A percentile compares a stretch with the other conserved stretches of the same genome.
These are phyloP conservation scores for Kurtzmaniella quercitrusa DNA, from an alignment of 1,139 yeast species.

Conservation along the genomic window DNA sequence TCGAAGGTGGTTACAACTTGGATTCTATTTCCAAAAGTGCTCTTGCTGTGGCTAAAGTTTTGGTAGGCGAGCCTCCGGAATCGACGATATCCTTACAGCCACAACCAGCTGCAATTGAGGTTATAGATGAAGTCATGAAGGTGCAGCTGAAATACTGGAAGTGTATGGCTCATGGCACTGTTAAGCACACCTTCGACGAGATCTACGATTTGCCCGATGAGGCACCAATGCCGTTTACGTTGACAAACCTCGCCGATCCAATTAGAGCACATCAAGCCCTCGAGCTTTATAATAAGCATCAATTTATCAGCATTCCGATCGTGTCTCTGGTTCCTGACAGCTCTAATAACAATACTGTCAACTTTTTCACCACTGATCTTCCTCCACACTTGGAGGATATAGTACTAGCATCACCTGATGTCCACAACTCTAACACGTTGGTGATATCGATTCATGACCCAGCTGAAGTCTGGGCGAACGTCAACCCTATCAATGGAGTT, in stretches of 20 bases:
- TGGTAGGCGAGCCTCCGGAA: slow-evolving; percentile 95
- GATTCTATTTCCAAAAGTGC: slow-evolving; percentile 91
- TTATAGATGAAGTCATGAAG: slow-evolving; percentile 77
- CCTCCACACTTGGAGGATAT: slow-evolving; percentile 60
- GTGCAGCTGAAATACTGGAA: slow-evolving; percentile 88
- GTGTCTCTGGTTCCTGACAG: slow-evolving; percentile 25
- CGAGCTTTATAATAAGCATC: slow-evolving; percentile 49
- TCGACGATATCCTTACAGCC: slow-evolving; percentile 59
- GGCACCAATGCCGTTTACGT: slow-evolving; percentile 23
- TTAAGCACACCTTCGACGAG: slow-evolving; percentile 36
- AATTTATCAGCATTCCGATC: slow-evolving; percentile 69
- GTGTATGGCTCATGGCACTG: slow-evolving; percentile 69
- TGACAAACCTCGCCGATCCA: slow-evolving; percentile 60
- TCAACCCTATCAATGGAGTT: slow-evolving; percentile 75
- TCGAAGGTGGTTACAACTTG: slow-evolving; percentile 96
- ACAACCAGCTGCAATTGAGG: slow-evolving; percentile 74
- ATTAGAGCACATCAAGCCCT: slow-evolving; percentile 67
- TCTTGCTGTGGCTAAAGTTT: slow-evolving; percentile 83
- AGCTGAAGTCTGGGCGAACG: slow-evolving; percentile 87
- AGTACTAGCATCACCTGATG: slow-evolving; percentile 70
- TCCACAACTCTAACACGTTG: slow-evolving; percentile 60
- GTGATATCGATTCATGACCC: slow-evolving; percentile 84
- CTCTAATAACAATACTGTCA: slow-evolving; percentile 15
- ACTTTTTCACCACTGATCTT: slow-evolving; percentile 37
- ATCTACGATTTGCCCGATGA: slow-evolving; percentile 31